These are phyloP conservation scores for Ogataea populi-albae DNA, from an alignment of 805 yeast genomes.

Conservation along the genomic window DNA sequence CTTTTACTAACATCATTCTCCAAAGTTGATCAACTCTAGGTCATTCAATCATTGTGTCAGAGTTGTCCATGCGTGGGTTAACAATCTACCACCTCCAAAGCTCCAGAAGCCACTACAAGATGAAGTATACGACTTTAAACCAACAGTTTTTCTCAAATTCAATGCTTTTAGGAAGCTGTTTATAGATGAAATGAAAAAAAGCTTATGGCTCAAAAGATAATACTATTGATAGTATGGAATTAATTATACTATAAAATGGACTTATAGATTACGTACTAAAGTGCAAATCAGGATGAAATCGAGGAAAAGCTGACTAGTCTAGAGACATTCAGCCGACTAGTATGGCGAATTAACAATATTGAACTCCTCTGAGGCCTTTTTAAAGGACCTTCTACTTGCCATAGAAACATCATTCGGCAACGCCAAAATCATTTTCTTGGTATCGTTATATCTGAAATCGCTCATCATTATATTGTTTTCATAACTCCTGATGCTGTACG, in stretches of 20 bases:
- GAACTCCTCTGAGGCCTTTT: conserved; percentile 42
- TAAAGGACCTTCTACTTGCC: conserved; percentile 59
- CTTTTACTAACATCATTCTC: conserved; percentile 1
- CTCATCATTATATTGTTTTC: conserved; percentile 65
- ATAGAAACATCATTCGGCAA: conserved; percentile 73
- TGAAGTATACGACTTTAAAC: conserved; percentile 31
- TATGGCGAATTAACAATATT: conserved; percentile 29
- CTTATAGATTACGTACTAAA: background rate
- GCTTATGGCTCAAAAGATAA: conserved; percentile 45
- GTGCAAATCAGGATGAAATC: no score
- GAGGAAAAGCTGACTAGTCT: no score
- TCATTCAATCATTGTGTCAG: conserved; percentile 63
- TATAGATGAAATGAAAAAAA: conserved; percentile 55
- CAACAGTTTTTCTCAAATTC: conserved; percentile 52
- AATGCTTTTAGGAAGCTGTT: conserved; percentile 62
- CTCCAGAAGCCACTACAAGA: conserved; percentile 20
- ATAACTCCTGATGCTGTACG: conserved; percentile 65
- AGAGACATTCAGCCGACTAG: no score
- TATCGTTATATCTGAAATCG: conserved; percentile 73
- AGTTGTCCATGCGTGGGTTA: conserved; percentile 58
- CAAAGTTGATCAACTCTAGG: conserved; percentile 50
- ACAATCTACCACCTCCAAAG: conserved; percentile 52
- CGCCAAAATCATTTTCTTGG: conserved; percentile 68
- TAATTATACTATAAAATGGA: conserved; percentile 2
- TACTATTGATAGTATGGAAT: conserved; percentile 1